Conservation (phyloP, 495 filamentous ascomycete species). For the Penicillium bialowiezense region DNA sequence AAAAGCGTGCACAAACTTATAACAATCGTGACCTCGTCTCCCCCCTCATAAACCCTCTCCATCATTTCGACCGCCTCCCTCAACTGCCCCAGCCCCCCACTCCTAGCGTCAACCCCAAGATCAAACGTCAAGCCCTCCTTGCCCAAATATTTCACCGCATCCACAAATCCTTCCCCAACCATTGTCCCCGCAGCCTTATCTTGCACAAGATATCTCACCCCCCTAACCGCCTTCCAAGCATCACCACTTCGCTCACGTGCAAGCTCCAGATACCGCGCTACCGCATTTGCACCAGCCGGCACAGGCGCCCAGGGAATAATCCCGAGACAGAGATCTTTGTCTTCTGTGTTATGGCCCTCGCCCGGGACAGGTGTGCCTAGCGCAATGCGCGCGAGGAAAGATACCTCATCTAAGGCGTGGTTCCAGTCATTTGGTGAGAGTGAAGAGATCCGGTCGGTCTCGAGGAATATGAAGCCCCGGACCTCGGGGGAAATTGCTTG, state of each 20-base stretch:
- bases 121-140: conserved; percentile 67
- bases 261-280: conserved; percentile 48
- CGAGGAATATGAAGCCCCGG: conserved; percentile 74
- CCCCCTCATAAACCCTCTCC: conserved; percentile 55
- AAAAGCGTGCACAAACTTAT: conserved; percentile 52
- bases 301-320: conserved; percentile 84
- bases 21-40: conserved; percentile 57
- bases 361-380: conserved; percentile 52
- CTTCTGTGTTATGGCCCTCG: conserved; percentile 55
- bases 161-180: conserved; percentile 58
- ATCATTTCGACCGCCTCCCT: conserved; percentile 73
- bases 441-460: conserved; percentile 68
- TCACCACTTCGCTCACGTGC: conserved; percentile 35
- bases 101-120: conserved; percentile 72
- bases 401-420: conserved; percentile 68
- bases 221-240: conserved; percentile 56
- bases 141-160: conserved; percentile 67
- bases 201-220: conserved; percentile 79
- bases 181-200: conserved; percentile 66
- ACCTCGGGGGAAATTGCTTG: conserved; percentile 26
- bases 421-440: conserved; percentile 35
- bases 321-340: conserved; percentile 56
- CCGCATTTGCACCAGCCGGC: conserved; percentile 49
- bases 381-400: conserved; percentile 61
- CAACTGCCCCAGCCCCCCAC: conserved; percentile 66